Conservation (phyloP, 768 basidiomycete genomes). For the Exidia glandulosa region DNA sequence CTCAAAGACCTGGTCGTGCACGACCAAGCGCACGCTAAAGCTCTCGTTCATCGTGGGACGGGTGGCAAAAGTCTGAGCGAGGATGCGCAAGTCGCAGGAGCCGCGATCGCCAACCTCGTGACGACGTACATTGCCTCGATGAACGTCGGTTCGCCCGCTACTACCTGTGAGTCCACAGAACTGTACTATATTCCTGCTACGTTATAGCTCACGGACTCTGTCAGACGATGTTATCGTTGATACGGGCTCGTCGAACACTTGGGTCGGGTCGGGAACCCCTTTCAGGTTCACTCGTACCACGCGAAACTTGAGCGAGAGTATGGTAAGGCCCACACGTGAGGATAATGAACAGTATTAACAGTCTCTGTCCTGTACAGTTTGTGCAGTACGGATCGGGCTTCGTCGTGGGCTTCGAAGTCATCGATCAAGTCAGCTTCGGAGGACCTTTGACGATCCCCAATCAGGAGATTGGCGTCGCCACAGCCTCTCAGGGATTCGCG, state of each 20-base stretch:
- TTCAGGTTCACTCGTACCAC: slow-evolving; percentile 30
- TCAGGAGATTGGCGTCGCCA: slow-evolving; percentile 46
- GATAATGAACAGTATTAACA: slow-evolving; percentile 18
- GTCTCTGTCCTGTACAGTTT: slow-evolving; percentile 13
- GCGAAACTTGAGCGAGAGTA: slow-evolving; percentile 32
- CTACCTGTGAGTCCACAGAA: slow-evolving; percentile 20
- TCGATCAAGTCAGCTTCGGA: slow-evolving; percentile 10
- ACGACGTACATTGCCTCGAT: slow-evolving; percentile 38
- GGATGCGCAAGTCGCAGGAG: neutral
- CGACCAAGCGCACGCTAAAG: neutral
- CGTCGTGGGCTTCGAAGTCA: slow-evolving; percentile 1
- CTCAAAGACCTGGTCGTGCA: neutral
- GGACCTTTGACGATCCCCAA: slow-evolving; percentile 30
- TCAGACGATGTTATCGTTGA: slow-evolving; percentile 3
- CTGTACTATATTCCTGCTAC: too few relatives aligned
- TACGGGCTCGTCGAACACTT: slow-evolving; percentile 38
- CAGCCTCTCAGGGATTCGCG: slow-evolving; percentile 29
- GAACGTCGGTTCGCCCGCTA: slow-evolving; percentile 40
- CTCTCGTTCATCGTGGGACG: neutral
- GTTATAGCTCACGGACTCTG: too few relatives aligned
- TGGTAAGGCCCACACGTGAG: slow-evolving; percentile 10
- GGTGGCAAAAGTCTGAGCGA: neutral
- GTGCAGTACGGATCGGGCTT: slow-evolving; percentile 4
- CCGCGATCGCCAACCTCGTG: slow-evolving; percentile 9
- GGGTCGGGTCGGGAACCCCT: slow-evolving; percentile 39